phyloP scores from a whole-genome alignment of 371 early-diverging fungal species.

The Caulochytrium protostelioides region DNA sequence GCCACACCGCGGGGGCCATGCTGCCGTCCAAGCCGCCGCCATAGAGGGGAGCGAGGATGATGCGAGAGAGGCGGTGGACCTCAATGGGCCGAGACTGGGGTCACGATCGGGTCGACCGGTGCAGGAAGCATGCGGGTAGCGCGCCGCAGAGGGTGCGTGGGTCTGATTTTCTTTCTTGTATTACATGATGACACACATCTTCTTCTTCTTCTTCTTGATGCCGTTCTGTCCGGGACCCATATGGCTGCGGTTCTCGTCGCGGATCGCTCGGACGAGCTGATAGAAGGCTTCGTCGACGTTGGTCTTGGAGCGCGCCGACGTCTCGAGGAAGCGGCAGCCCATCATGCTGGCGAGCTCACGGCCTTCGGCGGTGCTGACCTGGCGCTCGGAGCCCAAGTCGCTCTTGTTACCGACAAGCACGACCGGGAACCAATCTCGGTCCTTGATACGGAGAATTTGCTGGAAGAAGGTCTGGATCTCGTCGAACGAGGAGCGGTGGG shows the following conservation, averaged over 20 bases:
- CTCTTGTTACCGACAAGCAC: conserved; percentile 87
- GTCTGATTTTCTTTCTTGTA: no score
- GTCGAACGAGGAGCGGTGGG: conserved; percentile 47
- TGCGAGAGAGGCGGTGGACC: no score
- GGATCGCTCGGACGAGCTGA: conserved; percentile 62
- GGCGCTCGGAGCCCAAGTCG: conserved; percentile 60
- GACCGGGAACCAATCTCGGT: conserved; percentile 58
- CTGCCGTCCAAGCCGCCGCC: no score
- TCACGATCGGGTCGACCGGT: no score
- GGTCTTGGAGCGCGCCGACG: conserved; percentile 68
- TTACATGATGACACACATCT: conserved; percentile 4
- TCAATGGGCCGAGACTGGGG: no score
- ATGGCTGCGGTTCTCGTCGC: not conserved
- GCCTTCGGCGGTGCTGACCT: conserved; percentile 49
- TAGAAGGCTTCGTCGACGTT: conserved; percentile 85
- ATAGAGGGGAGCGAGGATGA: no score
- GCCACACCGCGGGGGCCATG: no score
- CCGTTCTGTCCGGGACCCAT: not conserved
- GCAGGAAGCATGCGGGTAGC: no score
- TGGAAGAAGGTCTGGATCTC: conserved; percentile 54
- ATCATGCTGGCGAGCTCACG: conserved; percentile 54
- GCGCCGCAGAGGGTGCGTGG: no score
- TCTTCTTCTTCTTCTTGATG: not conserved
- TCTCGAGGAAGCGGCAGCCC: conserved; percentile 65
- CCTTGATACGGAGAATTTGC: conserved; percentile 62